These are phyloP conservation scores for Saturnispora gosingensis DNA, from an alignment of 805 yeast species.

Conservation along the genomic window DNA sequence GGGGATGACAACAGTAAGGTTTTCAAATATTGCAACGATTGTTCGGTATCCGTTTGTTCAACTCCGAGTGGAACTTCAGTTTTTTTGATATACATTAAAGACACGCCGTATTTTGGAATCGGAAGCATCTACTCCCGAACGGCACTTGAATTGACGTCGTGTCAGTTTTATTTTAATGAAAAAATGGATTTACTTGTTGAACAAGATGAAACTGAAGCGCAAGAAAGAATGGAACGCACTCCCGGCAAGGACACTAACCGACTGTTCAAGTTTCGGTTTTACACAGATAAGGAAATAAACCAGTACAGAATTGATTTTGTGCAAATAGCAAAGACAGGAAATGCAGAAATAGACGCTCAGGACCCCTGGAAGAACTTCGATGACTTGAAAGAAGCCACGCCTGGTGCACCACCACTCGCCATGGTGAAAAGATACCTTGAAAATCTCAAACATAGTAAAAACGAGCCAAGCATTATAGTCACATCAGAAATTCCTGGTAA, in stretches of 20 bases:
- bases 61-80: slow-evolving; percentile 14
- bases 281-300: slow-evolving; percentile 3
- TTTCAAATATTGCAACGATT: slow-evolving; percentile 10
- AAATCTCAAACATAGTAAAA: slow-evolving; percentile 14
- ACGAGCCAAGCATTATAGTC: slow-evolving; percentile 20
- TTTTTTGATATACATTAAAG: slow-evolving; percentile 9
- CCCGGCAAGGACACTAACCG: background rate
- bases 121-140: slow-evolving; percentile 8
- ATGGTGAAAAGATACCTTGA: slow-evolving; percentile 13
- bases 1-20: slow-evolving; percentile 2
- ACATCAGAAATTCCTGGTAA: slow-evolving; percentile 11
- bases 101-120: slow-evolving; percentile 14
- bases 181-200: slow-evolving; percentile 12
- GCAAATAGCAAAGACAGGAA: slow-evolving; percentile 8
- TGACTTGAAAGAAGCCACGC: slow-evolving; percentile 9
- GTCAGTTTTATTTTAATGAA: slow-evolving; percentile 12
- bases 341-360: slow-evolving; percentile 9
- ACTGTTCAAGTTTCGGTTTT: background rate
- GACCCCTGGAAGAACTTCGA: slow-evolving; percentile 18
- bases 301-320: slow-evolving; percentile 13
- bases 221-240: background rate
- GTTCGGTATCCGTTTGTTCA: slow-evolving; percentile 10
- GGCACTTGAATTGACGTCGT: slow-evolving; percentile 9
- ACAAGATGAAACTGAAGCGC: slow-evolving; percentile 4
- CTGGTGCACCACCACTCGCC: slow-evolving; percentile 11